Conservation (phyloP, 306 rosid species). For the Quillaja saponaria region DNA sequence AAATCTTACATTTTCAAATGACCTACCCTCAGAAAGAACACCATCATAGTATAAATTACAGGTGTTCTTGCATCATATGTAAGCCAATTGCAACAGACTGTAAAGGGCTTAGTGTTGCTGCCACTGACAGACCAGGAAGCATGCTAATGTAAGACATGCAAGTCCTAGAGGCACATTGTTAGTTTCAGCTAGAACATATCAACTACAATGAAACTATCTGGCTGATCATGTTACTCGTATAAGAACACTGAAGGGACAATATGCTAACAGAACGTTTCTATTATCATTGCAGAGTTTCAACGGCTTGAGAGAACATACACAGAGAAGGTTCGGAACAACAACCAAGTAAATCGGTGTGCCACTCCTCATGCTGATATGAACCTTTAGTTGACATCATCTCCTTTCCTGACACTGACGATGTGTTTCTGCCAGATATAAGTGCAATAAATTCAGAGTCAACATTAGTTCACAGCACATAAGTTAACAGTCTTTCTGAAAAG, state of each 20-base stretch:
- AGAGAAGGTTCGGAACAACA: conserved; percentile 92
- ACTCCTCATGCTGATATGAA: conserved; percentile 65
- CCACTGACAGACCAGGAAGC: too few relatives aligned
- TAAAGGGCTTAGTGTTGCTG: too few relatives aligned
- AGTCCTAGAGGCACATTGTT: neutral
- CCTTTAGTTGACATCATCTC: conserved; percentile 63
- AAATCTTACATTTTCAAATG: conserved; percentile 8
- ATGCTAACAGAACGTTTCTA: neutral
- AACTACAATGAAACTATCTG: too few relatives aligned
- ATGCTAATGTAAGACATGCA: neutral
- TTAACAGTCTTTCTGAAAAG: conserved; percentile 5
- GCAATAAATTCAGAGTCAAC: conserved; percentile 22
- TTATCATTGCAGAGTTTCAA: conserved; percentile 10
- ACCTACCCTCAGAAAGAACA: too few relatives aligned
- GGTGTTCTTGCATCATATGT: neutral
- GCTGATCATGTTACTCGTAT: too few relatives aligned
- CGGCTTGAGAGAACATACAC: conserved; percentile 59
- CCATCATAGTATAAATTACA: neutral
- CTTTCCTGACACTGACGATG: conserved; percentile 60
- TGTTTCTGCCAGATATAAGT: conserved; percentile 40
- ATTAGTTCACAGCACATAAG: conserved; percentile 9
- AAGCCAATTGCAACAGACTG: too few relatives aligned
- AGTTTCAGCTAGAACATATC: too few relatives aligned
- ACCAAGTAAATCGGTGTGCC: conserved; percentile 93
- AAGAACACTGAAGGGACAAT: too few relatives aligned